Conservation (phyloP, 2,329 filamentous ascomycete species). For the Pseudophaeomoniella oleicola region DNA sequence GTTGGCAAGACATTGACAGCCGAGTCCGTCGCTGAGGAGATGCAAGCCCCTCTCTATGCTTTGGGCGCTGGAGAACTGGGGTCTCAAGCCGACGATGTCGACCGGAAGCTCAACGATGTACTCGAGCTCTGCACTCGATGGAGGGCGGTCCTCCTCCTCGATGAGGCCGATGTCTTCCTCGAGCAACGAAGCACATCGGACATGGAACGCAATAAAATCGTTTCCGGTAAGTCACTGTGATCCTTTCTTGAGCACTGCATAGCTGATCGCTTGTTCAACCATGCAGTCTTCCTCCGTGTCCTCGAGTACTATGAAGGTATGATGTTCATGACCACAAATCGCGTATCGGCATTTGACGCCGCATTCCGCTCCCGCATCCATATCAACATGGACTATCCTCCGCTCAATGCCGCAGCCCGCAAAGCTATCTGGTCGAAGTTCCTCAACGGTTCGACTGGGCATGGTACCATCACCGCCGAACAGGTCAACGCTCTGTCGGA, state of each 20-base stretch:
- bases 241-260: no score
- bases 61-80: conserved; percentile 37
- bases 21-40: conserved; percentile 34
- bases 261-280: no score
- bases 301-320: conserved; percentile 22
- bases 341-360: conserved; percentile 18
- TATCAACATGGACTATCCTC: conserved; percentile 15
- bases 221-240: conserved; percentile 16
- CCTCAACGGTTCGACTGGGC: conserved; percentile 17
- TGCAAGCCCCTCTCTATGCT: conserved; percentile 34
- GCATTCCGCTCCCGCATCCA: conserved; percentile 22
- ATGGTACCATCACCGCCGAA: conserved; percentile 3
- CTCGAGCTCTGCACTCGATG: conserved; percentile 5
- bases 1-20: conserved; percentile 44
- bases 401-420: conserved; percentile 4
- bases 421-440: conserved; percentile 6
- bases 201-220: conserved; percentile 26
- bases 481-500: conserved; percentile 13
- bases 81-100: conserved; percentile 24
- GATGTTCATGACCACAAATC: conserved; percentile 22
- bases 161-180: conserved; percentile 25
- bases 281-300: conserved; percentile 19
- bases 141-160: conserved; percentile 20
- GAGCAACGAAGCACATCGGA: conserved; percentile 9
- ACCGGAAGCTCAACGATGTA: conserved; percentile 20